phyloP scores from a whole-genome alignment of 192 early-diverging fungal genomes.

The Backusella circina region DNA sequence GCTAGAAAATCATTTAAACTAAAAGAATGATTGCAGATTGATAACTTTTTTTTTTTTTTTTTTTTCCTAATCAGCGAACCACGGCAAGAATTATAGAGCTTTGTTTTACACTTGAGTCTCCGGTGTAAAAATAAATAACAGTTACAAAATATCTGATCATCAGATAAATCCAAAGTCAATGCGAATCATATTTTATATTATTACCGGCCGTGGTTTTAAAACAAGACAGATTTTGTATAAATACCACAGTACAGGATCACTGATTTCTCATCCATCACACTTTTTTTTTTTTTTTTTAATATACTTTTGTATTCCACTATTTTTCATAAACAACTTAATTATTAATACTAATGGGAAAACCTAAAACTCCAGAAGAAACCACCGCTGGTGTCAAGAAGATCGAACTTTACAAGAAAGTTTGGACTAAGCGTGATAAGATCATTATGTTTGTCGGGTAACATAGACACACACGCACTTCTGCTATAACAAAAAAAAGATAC shows the following conservation, averaged over 20 bases:
- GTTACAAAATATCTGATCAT: conserved; percentile 4
- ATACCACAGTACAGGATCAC: background rate
- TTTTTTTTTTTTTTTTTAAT: background rate
- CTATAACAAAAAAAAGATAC: too few species aligned
- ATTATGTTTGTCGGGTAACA: conserved; percentile 7
- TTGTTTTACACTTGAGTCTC: background rate
- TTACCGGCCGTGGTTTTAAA: background rate
- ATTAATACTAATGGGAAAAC: background rate
- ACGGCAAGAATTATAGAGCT: background rate
- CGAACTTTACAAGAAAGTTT: conserved; percentile 13
- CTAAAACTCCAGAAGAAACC: background rate
- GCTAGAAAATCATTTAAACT: background rate
- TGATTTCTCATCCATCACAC: background rate
- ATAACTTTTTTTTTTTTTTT: background rate
- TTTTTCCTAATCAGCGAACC: background rate
- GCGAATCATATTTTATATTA: background rate
- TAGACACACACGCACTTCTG: background rate
- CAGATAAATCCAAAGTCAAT: conserved; percentile 1
- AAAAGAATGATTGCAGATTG: background rate
- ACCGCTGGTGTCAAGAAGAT: conserved; percentile 6
- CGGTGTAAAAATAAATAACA: background rate
- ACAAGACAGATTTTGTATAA: background rate
- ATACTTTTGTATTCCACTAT: background rate
- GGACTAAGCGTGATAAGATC: background rate
- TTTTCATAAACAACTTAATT: background rate